phyloP scores from a whole-genome alignment of 2,329 filamentous ascomycete genomes.

The Eutypa lata region DNA sequence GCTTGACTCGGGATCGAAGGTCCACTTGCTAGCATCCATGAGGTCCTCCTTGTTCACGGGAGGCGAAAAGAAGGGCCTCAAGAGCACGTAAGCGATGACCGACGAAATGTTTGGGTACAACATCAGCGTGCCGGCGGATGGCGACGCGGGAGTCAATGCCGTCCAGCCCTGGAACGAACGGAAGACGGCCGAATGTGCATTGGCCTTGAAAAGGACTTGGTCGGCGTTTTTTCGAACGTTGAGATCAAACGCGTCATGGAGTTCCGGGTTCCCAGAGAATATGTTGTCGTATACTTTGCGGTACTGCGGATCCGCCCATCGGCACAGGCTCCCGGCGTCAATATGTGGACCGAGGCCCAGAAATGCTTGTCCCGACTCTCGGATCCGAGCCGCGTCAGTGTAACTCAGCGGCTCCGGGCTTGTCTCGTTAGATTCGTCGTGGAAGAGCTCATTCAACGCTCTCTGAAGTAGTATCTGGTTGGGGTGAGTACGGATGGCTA shows the following conservation, averaged over 20 bases:
- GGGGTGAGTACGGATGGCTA: constrained; percentile 33
- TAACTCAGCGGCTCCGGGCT: constrained; percentile 3
- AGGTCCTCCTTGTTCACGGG: constrained; percentile 1
- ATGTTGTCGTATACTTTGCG: constrained; percentile 27
- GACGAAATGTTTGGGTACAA: constrained; percentile 31
- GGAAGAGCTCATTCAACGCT: constrained; percentile 36
- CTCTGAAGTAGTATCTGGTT: constrained; percentile 34
- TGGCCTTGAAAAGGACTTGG: constrained; percentile 25
- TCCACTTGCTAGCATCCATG: constrained; percentile 7
- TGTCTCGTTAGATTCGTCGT: constrained; percentile 7
- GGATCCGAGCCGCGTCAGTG: constrained; percentile 10
- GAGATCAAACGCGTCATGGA: constrained; percentile 29
- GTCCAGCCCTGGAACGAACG: constrained; percentile 37
- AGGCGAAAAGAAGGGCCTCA: constrained; percentile 21
- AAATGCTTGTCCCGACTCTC: constrained; percentile 26
- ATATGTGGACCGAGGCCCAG: constrained; percentile 34
- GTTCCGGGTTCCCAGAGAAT: constrained; percentile 29
- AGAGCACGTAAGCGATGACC: constrained; percentile 29
- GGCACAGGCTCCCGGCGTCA: constrained; percentile 33
- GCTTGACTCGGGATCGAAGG: constrained; percentile 3
- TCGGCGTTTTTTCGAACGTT: constrained; percentile 25
- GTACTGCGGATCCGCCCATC: constrained; percentile 32
- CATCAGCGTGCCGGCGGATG: constrained; percentile 28
- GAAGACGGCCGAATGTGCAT: constrained; percentile 30
- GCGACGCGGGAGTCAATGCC: constrained; percentile 27